Percentiles rank a stretch among this genome's conserved stretches.
Conservation (phyloP, 768 basidiomycete genomes). For the Boletus tomentosulus region DNA sequence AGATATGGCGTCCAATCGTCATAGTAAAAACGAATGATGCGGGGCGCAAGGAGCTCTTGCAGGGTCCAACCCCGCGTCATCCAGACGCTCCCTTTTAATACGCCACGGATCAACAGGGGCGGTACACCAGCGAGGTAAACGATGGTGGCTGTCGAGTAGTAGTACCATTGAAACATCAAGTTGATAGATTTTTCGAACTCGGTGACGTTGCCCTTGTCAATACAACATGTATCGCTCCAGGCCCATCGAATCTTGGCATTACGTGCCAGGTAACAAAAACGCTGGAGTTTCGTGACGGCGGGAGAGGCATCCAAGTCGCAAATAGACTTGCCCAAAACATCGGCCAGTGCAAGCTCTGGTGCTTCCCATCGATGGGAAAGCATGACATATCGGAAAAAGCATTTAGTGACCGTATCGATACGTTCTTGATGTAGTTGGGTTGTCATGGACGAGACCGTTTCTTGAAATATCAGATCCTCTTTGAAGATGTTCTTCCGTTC, state of each 20-base stretch:
- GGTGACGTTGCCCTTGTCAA: conserved; percentile 15
- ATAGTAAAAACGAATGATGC: conserved; percentile 18
- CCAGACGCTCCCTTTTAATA: conserved; percentile 13
- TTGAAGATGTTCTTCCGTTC: background rate
- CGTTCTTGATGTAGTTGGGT: background rate
- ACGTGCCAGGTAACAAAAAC: conserved; percentile 13
- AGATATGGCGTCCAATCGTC: conserved; percentile 20
- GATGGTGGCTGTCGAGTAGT: conserved; percentile 12
- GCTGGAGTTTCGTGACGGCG: conserved; percentile 11
- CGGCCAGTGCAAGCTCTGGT: conserved; percentile 8
- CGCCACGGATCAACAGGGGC: conserved; percentile 6
- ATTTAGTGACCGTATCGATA: background rate
- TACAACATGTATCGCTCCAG: conserved; percentile 24
- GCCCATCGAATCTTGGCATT: conserved; percentile 15
- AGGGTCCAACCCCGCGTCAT: conserved; percentile 23
- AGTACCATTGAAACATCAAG: conserved; percentile 23
- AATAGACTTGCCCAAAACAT: conserved; percentile 12
- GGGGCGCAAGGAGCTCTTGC: conserved; percentile 22
- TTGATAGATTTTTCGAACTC: conserved; percentile 18
- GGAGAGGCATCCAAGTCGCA: conserved; percentile 7
- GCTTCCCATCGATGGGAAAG: conserved; percentile 21
- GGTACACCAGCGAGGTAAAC: conserved; percentile 17
- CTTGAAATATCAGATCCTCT: background rate
- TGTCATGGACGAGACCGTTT: background rate
- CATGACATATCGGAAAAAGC: background rate